phyloP scores from a whole-genome alignment of 768 basidiomycete genomes.

The Boletus pseudopeckii region DNA sequence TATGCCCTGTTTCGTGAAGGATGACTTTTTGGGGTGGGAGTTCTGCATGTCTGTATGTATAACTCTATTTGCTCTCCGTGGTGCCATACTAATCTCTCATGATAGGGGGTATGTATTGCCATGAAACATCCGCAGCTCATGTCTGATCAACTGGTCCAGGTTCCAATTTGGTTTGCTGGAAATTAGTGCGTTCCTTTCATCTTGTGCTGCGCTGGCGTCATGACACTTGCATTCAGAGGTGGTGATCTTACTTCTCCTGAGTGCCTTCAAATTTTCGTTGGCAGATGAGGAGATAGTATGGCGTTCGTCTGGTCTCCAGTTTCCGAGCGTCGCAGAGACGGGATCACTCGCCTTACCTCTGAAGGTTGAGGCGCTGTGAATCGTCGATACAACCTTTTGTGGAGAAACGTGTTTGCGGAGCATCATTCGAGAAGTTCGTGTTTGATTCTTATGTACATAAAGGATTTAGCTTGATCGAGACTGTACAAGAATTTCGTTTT shows the following conservation, averaged over 20 bases:
- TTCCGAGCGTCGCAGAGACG: not conserved
- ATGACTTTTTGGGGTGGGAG: slow-evolving; percentile 3
- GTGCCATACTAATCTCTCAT: not conserved
- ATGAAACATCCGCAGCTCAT: not conserved
- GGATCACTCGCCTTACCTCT: not conserved
- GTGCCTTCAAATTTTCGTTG: not conserved
- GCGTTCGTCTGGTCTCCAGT: slow-evolving; percentile 4
- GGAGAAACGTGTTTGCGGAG: not conserved
- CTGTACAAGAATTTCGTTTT: no score
- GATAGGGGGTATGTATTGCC: not conserved
- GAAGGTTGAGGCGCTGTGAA: not conserved
- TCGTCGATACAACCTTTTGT: not conserved
- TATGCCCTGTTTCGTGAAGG: not conserved
- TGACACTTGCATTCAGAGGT: not conserved
- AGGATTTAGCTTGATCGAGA: not conserved
- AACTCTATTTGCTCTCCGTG: no score
- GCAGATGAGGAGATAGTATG: not conserved
- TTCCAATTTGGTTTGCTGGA: slow-evolving; percentile 4
- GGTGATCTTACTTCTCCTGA: not conserved
- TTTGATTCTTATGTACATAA: not conserved
- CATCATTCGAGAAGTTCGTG: not conserved
- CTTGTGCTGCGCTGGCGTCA: not conserved
- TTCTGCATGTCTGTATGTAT: not conserved
- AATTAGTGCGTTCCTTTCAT: not conserved
- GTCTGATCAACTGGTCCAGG: not conserved